Conservation (phyloP, 768 basidiomycete species). For the Mycena capillaripes region DNA sequence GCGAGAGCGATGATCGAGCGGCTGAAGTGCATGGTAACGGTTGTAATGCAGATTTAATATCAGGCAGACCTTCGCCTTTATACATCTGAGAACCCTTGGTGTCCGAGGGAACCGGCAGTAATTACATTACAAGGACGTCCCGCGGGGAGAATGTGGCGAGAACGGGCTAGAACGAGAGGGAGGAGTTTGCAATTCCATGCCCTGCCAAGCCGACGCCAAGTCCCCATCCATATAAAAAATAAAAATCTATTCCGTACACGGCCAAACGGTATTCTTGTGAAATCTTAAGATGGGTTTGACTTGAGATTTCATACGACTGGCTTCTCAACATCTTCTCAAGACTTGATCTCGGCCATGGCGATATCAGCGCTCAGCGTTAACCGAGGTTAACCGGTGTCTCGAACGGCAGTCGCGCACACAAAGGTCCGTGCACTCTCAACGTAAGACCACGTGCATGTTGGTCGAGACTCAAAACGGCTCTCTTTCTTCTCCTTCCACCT, state of each 20-base stretch:
- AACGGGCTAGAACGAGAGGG: neutral
- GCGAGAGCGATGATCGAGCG: neutral
- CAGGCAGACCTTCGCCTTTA: neutral
- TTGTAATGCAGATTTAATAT: neutral
- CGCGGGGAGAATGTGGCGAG: neutral
- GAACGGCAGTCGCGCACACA: no score
- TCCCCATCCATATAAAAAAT: neutral
- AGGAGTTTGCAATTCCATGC: neutral
- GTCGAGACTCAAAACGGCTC: no score
- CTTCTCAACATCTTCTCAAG: neutral
- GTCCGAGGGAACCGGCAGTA: neutral
- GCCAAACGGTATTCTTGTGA: conserved; percentile 2
- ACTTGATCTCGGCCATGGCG: no score
- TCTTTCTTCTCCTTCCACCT: no score
- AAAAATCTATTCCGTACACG: conserved; percentile 25
- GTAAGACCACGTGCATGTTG: no score
- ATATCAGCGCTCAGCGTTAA: neutral
- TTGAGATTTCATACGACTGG: neutral
- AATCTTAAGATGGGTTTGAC: neutral
- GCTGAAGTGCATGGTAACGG: neutral
- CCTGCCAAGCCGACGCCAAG: neutral
- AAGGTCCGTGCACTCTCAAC: no score
- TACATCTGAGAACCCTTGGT: neutral
- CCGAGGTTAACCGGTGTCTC: no score
- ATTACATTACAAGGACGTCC: neutral